Evolutionary conservation across 164 flowering plant genomes (phyloP).

Genomic region (Vitis riparia): DNA sequence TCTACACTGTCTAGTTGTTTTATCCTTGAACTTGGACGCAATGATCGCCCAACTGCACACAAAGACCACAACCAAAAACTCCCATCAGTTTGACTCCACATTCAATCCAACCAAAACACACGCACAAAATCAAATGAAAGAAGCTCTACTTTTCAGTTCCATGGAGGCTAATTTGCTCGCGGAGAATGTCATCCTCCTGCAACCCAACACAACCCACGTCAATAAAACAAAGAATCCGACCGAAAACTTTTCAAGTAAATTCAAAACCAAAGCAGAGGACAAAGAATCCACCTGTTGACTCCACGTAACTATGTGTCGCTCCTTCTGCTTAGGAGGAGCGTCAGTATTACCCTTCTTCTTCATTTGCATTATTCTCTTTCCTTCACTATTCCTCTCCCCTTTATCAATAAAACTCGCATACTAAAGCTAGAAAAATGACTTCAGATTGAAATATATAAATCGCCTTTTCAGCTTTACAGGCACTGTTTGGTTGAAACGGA

Average conservation of each 20-base stretch:
- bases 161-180: conserved; percentile 69
- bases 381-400: conserved; percentile 28
- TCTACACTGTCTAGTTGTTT: conserved; percentile 90
- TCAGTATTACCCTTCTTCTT: conserved; percentile 33
- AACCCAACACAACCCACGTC: conserved; percentile 18
- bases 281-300: conserved; percentile 57
- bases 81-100: neutral
- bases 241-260: neutral
- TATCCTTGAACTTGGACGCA: conserved; percentile 86
- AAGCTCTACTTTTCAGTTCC: conserved; percentile 79
- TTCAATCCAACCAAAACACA: neutral
- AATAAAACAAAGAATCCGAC: neutral
- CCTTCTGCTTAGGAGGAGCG: conserved; percentile 59
- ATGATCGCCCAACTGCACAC: conserved; percentile 81
- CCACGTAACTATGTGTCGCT: conserved; percentile 91
- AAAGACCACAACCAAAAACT: neutral
- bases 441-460: too few species aligned
- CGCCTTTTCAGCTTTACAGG: conserved; percentile 13
- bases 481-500: conserved; percentile 39
- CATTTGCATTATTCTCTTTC: conserved; percentile 13
- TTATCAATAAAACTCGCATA: conserved; percentile 46
- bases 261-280: conserved; percentile 7
- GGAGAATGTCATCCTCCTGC: conserved; percentile 90
- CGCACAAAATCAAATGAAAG: neutral
- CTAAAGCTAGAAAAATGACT: conserved; percentile 25